phyloP scores from a whole-genome alignment of 2,329 filamentous ascomycete species.

The Calonectria pauciramosa region DNA sequence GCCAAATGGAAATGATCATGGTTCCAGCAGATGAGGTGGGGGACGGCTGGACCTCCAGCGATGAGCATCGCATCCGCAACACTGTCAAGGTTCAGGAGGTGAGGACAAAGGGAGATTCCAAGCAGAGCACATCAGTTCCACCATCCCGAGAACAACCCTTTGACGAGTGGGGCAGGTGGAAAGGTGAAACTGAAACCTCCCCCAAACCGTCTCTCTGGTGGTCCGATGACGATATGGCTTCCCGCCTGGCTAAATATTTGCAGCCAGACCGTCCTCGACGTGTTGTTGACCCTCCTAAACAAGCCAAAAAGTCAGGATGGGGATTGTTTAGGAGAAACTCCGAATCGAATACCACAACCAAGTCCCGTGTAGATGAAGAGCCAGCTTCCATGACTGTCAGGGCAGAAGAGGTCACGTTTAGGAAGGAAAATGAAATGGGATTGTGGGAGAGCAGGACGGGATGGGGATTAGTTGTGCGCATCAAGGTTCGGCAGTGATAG shows the following conservation, averaged over 20 bases:
- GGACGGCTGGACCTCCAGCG: slow-evolving; percentile 52
- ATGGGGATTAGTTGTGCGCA: slow-evolving; percentile 62
- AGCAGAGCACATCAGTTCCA: slow-evolving; percentile 3
- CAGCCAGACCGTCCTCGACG: slow-evolving; percentile 52
- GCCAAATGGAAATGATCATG: slow-evolving; percentile 58
- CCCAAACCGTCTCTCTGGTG: slow-evolving; percentile 57
- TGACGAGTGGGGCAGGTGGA: slow-evolving; percentile 62
- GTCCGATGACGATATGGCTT: slow-evolving; percentile 60
- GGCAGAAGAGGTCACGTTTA: slow-evolving; percentile 64
- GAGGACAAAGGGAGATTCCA: slow-evolving; percentile 26
- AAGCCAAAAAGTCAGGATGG: slow-evolving; percentile 53
- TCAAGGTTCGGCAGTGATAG: slow-evolving; percentile 45
- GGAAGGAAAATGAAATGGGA: slow-evolving; percentile 65
- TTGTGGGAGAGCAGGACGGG: slow-evolving; percentile 65
- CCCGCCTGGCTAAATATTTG: slow-evolving; percentile 59
- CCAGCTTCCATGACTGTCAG: slow-evolving; percentile 56
- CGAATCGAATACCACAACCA: slow-evolving; percentile 28
- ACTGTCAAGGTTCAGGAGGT: slow-evolving; percentile 48
- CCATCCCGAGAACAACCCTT: slow-evolving; percentile 48
- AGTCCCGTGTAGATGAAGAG: slow-evolving; percentile 28
- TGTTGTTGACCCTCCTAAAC: slow-evolving; percentile 47
- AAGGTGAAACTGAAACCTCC: slow-evolving; percentile 33
- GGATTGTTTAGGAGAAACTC: slow-evolving; percentile 46
- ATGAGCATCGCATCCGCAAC: slow-evolving; percentile 47
- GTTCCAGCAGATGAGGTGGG: slow-evolving; percentile 59